A percentile compares a stretch with the other conserved stretches of the same genome.
phyloP scores from a whole-genome alignment of 768 basidiomycete species.

The Termitomyces sp. region DNA sequence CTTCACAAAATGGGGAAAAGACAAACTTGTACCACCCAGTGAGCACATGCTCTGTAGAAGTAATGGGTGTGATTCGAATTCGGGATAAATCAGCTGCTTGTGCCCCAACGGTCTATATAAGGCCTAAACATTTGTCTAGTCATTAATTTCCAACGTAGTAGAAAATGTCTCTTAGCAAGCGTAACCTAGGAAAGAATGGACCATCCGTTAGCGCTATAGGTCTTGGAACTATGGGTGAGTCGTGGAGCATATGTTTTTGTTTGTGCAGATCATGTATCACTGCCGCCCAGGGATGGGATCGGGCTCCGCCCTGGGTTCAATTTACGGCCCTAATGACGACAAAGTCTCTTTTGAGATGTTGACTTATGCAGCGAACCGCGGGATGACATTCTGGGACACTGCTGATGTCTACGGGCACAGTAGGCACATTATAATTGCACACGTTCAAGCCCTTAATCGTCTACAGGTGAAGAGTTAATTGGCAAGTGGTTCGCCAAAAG shows the following conservation, averaged over 20 bases:
- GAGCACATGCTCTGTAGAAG: not conserved
- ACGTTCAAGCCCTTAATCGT: not conserved
- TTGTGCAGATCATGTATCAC: not conserved
- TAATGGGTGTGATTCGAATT: not conserved
- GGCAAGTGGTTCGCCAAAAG: slow-evolving; percentile 39
- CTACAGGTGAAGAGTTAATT: slow-evolving; percentile 6
- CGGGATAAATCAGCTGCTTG: not conserved
- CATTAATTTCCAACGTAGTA: not conserved
- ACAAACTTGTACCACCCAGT: too few species aligned
- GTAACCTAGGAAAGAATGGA: slow-evolving; percentile 20
- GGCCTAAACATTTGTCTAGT: not conserved
- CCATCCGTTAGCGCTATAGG: slow-evolving; percentile 22
- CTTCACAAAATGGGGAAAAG: too few species aligned
- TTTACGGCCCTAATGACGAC: slow-evolving; percentile 28
- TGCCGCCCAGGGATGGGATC: not conserved
- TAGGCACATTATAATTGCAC: slow-evolving; percentile 4
- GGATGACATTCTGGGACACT: slow-evolving; percentile 41
- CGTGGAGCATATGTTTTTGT: not conserved
- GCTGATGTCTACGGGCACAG: slow-evolving; percentile 39
- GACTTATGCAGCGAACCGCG: slow-evolving; percentile 18
- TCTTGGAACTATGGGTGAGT: slow-evolving; percentile 21
- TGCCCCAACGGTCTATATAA: not conserved
- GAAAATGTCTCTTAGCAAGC: slow-evolving; percentile 11
- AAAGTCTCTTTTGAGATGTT: slow-evolving; percentile 12
- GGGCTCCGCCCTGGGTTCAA: not conserved